Evolutionary conservation across 805 yeast species (phyloP).

Genomic region (Wickerhamomyces ciferrii): DNA sequence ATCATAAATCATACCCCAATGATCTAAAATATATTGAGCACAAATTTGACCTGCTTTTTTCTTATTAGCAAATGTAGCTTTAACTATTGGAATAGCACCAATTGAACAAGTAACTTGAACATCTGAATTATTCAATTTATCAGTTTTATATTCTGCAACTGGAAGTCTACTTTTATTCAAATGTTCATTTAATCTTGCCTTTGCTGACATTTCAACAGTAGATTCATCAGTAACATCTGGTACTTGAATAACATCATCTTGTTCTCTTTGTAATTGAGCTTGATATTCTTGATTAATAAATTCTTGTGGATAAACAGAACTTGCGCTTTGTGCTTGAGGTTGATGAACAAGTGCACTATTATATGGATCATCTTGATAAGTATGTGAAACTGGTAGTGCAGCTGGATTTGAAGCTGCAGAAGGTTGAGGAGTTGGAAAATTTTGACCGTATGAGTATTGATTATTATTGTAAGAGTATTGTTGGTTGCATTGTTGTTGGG

Average conservation of each 20-base stretch:
- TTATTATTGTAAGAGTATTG: neutral
- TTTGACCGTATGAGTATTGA: neutral
- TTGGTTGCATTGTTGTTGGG: neutral
- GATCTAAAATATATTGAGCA: neutral
- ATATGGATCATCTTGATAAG: neutral
- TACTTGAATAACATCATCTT: neutral
- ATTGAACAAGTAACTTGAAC: neutral
- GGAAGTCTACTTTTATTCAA: neutral
- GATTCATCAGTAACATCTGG: neutral
- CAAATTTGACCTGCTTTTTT: neutral
- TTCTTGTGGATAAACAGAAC: neutral
- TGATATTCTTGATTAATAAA: neutral
- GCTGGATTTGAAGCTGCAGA: neutral
- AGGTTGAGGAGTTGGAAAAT: neutral
- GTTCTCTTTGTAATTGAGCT: neutral
- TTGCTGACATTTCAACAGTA: neutral
- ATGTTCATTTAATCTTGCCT: neutral
- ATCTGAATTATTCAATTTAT: neutral
- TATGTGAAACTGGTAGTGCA: neutral
- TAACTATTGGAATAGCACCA: neutral
- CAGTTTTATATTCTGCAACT: neutral
- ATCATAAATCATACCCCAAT: neutral
- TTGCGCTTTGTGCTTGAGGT: neutral
- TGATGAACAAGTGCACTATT: neutral
- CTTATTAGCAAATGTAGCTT: neutral